Conservation (phyloP, 257 asterid species). For the Nicotiana paniculata region DNA sequence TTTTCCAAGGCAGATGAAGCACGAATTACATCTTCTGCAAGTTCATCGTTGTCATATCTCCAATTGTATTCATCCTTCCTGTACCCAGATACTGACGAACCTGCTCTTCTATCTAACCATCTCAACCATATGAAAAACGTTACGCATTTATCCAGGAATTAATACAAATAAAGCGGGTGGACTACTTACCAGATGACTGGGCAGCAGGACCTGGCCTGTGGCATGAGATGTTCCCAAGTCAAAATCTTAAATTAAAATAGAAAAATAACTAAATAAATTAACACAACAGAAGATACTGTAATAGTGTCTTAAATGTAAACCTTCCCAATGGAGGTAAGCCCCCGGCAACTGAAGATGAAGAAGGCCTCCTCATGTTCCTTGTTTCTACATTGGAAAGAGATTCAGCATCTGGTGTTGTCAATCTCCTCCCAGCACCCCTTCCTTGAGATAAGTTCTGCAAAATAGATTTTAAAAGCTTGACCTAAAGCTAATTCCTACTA, state of each 20-base stretch:
- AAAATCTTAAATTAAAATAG: not conserved
- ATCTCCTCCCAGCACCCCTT: slow-evolving; percentile 72
- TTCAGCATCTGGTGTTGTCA: slow-evolving; percentile 47
- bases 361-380: slow-evolving; percentile 64
- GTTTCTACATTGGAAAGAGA: slow-evolving; percentile 52
- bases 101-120: slow-evolving; percentile 73
- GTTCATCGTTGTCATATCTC: slow-evolving; percentile 77
- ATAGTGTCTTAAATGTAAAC: slow-evolving; percentile 27
- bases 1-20: slow-evolving; percentile 90
- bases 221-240: slow-evolving; percentile 3
- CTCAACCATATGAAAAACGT: slow-evolving; percentile 5
- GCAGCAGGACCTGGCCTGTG: slow-evolving; percentile 70
- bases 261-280: slow-evolving; percentile 3
- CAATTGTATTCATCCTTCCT: slow-evolving; percentile 86
- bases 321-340: slow-evolving; percentile 97
- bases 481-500: not conserved
- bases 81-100: slow-evolving; percentile 79
- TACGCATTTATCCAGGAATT: not conserved
- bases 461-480: slow-evolving; percentile 8
- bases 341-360: slow-evolving; percentile 83
- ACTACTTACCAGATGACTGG: slow-evolving; percentile 70
- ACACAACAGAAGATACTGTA: not conserved
- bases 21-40: slow-evolving; percentile 65
- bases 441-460: slow-evolving; percentile 88
- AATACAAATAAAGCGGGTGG: slow-evolving; percentile 5